A percentile compares a stretch with the other conserved stretches of the same genome.
Evolutionary conservation across 2,329 filamentous ascomycete species (phyloP).

Genomic region (Beauveria scarabaeidicola): DNA sequence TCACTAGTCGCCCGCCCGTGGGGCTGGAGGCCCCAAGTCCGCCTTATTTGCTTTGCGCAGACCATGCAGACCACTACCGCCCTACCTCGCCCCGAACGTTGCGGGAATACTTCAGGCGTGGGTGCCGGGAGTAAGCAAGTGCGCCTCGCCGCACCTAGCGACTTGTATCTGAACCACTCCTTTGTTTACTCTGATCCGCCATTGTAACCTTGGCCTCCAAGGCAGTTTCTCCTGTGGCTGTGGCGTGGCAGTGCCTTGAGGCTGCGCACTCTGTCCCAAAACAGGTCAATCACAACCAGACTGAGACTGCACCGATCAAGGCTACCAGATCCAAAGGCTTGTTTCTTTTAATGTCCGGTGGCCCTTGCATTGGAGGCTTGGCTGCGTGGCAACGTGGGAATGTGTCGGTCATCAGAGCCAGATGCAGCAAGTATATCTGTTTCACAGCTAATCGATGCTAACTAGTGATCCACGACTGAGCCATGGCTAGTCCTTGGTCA

Average conservation of each 20-base stretch:
- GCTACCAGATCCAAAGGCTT: not conserved
- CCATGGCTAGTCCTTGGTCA: slow-evolving; percentile 18
- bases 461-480: not conserved
- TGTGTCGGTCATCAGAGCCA: not conserved
- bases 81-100: not conserved
- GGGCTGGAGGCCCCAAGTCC: not conserved
- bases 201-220: not conserved
- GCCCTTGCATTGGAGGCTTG: not conserved
- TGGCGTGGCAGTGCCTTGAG: not conserved
- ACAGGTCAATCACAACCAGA: not conserved
- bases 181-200: not conserved
- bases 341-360: not conserved
- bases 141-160: not conserved
- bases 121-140: not conserved
- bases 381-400: not conserved
- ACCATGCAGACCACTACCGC: not conserved
- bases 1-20: not conserved
- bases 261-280: not conserved
- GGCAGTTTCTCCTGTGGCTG: not conserved
- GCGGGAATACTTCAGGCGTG: not conserved
- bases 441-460: not conserved
- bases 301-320: not conserved
- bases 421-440: not conserved
- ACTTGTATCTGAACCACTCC: not conserved
- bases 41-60: not conserved